These are phyloP conservation scores for Talaromyces rugulosus DNA, from an alignment of 2,329 filamentous ascomycete genomes.

Conservation along the genomic window DNA sequence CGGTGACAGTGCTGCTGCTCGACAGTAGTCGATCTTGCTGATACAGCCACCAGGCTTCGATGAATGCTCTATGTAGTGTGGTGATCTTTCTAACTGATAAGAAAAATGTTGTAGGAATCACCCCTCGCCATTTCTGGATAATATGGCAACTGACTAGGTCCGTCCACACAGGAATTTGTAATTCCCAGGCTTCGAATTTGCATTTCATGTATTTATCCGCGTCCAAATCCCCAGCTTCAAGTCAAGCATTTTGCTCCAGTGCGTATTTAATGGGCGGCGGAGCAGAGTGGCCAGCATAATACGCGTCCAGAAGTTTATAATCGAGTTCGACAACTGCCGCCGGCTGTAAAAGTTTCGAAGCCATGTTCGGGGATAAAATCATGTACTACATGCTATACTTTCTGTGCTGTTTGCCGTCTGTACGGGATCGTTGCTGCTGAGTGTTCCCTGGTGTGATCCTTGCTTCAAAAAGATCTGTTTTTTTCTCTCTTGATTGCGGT, in stretches of 20 bases:
- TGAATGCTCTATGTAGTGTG: constrained; percentile 44
- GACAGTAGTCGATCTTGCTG: constrained; percentile 50
- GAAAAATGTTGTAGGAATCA: constrained; percentile 50
- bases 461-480: too few relatives aligned
- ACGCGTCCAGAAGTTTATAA: constrained; percentile 50
- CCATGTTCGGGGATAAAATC: constrained; percentile 60
- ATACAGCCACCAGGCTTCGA: constrained; percentile 48
- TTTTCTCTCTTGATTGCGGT: constrained; percentile 45
- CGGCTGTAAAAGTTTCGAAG: constrained; percentile 55
- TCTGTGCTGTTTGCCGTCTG: constrained; percentile 47
- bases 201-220: constrained; percentile 30
- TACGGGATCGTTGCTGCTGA: constrained; percentile 10
- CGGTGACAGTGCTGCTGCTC: constrained; percentile 27
- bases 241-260: constrained; percentile 39
- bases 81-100: constrained; percentile 47
- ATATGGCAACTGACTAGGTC: constrained; percentile 43
- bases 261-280: constrained; percentile 37
- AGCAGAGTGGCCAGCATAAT: constrained; percentile 43
- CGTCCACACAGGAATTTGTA: constrained; percentile 54
- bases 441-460: constrained; percentile 16
- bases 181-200: constrained; percentile 50
- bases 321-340: constrained; percentile 50
- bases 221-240: constrained; percentile 28
- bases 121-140: constrained; percentile 53
- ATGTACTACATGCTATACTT: constrained; percentile 52